Evolutionary conservation across 179 eudicot genomes (phyloP), one percentile per base, ranked within the genome.

Genomic region (Corrigiola litoralis): DNA sequence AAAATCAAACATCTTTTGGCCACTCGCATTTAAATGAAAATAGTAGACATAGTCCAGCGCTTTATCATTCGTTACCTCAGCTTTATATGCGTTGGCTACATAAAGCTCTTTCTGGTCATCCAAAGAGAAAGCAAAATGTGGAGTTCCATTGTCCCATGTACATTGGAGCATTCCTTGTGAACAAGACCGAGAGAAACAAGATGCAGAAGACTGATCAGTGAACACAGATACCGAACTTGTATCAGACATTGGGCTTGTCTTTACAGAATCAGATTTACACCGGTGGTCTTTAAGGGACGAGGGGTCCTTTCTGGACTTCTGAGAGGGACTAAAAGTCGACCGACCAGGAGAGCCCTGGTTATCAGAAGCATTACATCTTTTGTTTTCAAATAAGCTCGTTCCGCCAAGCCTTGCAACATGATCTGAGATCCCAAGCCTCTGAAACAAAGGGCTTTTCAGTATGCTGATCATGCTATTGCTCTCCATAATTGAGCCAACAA

Each of bases 101-200:
- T 86, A 94, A 28, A 84, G 70, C 54, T 86, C 88, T 46, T 71
- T 84, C 61, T 82, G 79, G 44, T 80, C 95, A 67, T 94, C 96
- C 54, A 90, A 63, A 18, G 94, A 83, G 77, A 94, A 86, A 42
- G 79, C 77, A 69, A 83, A 87, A 62, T 60, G 80, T 0, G 90
- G 97, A 66, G 76, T 49, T n/a, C 86, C 96, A 23, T 70, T 58
- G 52, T 82, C 76, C 97, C 95, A 90, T 2, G 65, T 79, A 61
- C 81, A 79, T 5, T 82, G 87, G 67, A 94, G 87, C 91, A 83
- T 84, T 68, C 88, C 99, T 61, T 74, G 83, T 58, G 71, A 78
- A 5, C 49, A 54, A 66, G 47, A 23, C 14, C 63, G 34, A 34
- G 76, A 66, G 13, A 44, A 38, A 21, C 78, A 82, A 52, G 81